These are phyloP conservation scores for Aspergillus sp. DNA, from an alignment of 2,329 filamentous ascomycete genomes.

Conservation along the genomic window DNA sequence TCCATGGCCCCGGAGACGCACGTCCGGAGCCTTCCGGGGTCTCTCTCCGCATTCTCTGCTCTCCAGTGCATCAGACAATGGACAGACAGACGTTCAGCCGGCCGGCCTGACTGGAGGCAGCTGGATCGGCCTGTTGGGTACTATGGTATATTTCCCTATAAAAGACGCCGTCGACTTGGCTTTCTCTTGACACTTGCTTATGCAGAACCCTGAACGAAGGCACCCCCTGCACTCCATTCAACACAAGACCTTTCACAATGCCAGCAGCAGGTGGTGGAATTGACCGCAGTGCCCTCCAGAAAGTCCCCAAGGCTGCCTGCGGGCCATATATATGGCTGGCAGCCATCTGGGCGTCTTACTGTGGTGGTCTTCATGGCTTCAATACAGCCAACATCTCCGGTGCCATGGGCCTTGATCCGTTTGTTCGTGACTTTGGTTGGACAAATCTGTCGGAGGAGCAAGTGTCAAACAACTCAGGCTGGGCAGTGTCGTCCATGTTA, in stretches of 20 bases:
- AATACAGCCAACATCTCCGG: conserved; percentile 27
- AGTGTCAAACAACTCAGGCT: conserved; percentile 19
- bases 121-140: neutral
- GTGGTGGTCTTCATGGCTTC: conserved; percentile 22
- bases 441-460: conserved; percentile 2
- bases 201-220: too few relatives aligned
- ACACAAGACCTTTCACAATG: conserved; percentile 1
- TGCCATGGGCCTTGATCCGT: conserved; percentile 21
- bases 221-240: too few relatives aligned
- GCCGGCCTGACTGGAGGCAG: neutral
- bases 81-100: neutral
- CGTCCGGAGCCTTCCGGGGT: neutral
- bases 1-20: neutral
- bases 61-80: neutral
- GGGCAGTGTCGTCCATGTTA: conserved; percentile 23
- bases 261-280: conserved; percentile 18
- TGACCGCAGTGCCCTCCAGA: conserved; percentile 17
- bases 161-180: neutral
- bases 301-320: conserved; percentile 14
- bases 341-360: conserved; percentile 21
- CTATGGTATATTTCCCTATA: neutral
- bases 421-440: conserved; percentile 20
- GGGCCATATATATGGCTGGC: conserved; percentile 20
- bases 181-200: neutral
- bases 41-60: neutral